These are phyloP conservation scores for Ophiostoma angusticollis DNA, from an alignment of 2,329 filamentous ascomycete species.

Conservation along the genomic window DNA sequence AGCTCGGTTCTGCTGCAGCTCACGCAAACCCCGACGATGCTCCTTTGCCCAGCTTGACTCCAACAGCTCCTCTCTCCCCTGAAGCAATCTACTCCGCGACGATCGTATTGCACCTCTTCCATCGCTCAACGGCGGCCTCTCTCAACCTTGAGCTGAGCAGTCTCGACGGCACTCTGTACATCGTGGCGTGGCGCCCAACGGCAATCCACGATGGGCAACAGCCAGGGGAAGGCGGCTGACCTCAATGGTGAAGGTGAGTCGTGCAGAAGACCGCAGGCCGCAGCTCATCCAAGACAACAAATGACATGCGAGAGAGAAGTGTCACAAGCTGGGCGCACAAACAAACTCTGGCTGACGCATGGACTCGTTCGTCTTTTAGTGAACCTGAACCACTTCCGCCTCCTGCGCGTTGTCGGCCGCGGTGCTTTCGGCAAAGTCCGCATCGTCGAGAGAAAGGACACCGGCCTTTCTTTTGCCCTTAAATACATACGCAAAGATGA, in stretches of 20 bases:
- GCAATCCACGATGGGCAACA: slow-evolving; percentile 64
- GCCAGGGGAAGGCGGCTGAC: slow-evolving; percentile 84
- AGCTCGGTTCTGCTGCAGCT: too few species aligned
- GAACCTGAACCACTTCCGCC: slow-evolving; percentile 92
- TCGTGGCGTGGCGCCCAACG: not conserved
- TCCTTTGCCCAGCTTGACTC: not conserved
- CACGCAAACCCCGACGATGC: slow-evolving; percentile 1
- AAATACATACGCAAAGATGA: slow-evolving; percentile 99
- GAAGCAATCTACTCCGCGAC: not conserved
- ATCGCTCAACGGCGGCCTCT: not conserved
- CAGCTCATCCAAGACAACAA: too few species aligned
- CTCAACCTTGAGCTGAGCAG: too few species aligned
- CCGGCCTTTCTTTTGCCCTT: slow-evolving; percentile 80
- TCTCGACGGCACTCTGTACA: not conserved
- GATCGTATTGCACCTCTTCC: not conserved
- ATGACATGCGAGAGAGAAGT: too few species aligned
- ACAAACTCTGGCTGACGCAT: not conserved
- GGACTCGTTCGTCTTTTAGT: slow-evolving; percentile 38
- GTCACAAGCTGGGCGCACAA: too few species aligned
- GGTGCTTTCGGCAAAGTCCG: slow-evolving; percentile 97
- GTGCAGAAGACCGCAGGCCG: too few species aligned
- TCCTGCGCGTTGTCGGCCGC: slow-evolving; percentile 90
- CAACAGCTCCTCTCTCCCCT: not conserved
- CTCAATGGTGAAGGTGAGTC: slow-evolving; percentile 81
- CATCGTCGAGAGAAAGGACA: slow-evolving; percentile 97